Evolutionary conservation across 179 eudicot species (phyloP), one percentile per base, ranked within the genome.

Genomic region (Dionaea muscipula): DNA sequence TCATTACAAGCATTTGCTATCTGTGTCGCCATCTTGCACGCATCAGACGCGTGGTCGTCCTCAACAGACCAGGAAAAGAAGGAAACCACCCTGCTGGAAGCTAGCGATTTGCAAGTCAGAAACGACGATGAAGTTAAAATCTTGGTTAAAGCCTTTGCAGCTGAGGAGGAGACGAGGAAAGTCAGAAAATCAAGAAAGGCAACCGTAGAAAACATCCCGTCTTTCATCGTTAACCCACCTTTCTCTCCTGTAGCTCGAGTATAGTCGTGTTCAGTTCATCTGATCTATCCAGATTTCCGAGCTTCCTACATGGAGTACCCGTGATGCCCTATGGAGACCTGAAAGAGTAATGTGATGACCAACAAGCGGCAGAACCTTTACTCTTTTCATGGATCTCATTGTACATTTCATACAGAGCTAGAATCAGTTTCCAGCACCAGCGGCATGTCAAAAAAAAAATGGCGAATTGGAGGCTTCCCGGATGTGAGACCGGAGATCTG

Each of bases 161-260:
- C n/a, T n/a, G n/a, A 69, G 23, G 94, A 83, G 53, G 94, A 72
- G 62, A 80, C 68, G 43, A 71, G 63, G 53, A 77, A 78, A 72
- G 63, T 43, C 22, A 37, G 33, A 24, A 36, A 16, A 26, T 72
- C n/a, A n/a, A n/a, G n/a, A n/a, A n/a, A 74, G 62, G 61, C 63
- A 28, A 59, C 49, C 22, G 81, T 68, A 66, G 79, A 63, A 39
- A 63, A 56, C 26, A 72, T 74, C 51, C 62, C 76, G 22, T 72
- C 87, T 26, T 90, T 80, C 53, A 74, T 73, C 51, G 68, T 82
- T 55, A 77, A 86, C 56, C 97, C 94, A 35, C 97, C 97, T 20
- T 86, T 90, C 67, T 90, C 97, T 55, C 97, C 97, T 16, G 86
- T 90, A 53, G 76, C 82, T 23, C 81, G 97, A 47, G 97, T 79